A percentile compares a stretch with the other conserved stretches of the same genome.
Conservation (phyloP, 2,329 filamentous ascomycete genomes). For the Scytalidium lignicola region DNA sequence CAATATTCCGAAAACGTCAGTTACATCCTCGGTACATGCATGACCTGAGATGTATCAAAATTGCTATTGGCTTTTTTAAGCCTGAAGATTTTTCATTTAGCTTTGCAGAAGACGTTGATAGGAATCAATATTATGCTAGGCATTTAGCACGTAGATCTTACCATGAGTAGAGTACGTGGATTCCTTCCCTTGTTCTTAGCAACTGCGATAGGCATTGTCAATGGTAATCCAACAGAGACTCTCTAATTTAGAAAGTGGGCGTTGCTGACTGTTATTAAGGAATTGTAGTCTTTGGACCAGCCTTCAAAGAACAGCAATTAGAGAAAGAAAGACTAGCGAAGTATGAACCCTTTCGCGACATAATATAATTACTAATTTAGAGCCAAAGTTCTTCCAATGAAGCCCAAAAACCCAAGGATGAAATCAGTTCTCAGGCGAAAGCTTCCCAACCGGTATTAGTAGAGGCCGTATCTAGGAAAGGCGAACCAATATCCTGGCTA, state of each 20-base stretch:
- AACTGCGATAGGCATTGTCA: constrained; percentile 23
- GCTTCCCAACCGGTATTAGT: background rate
- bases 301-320: constrained; percentile 22
- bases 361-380: background rate
- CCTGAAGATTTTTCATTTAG: too few species aligned
- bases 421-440: background rate
- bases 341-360: constrained; percentile 6
- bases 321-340: constrained; percentile 14
- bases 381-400: background rate
- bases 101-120: too few species aligned
- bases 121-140: background rate
- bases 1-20: background rate
- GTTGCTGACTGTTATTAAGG: constrained; percentile 8
- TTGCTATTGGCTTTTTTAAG: too few species aligned
- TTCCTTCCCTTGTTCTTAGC: constrained; percentile 23
- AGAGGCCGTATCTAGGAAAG: too few species aligned
- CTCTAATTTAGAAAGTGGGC: background rate
- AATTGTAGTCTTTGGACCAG: constrained; percentile 24
- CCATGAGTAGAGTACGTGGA: constrained; percentile 23
- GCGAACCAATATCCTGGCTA: background rate
- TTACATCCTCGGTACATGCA: too few species aligned
- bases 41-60: background rate
- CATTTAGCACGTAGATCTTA: constrained; percentile 2
- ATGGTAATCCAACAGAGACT: constrained; percentile 18
- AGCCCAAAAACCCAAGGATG: background rate